A percentile compares a stretch with the other conserved stretches of the same genome.
Conservation (phyloP, 306 rosid species). For the barrel medic (Medicago truncatula) region MtrunA17r5.0-ANR NC_053048.1:46407001-46407500, state of each 20-base stretch:
- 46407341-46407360: constrained; percentile 65
- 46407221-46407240: neutral
- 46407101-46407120: neutral
- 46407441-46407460: constrained; percentile 72
- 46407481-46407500: constrained; percentile 67
- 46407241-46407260: neutral
- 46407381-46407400: constrained; percentile 67
- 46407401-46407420: constrained; percentile 68
- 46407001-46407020: neutral
- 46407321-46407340: constrained; percentile 74
- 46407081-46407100: neutral
- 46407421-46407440: constrained; percentile 63
- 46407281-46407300: neutral
- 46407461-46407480: constrained; percentile 59
- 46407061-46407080: neutral
- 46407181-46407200: neutral
- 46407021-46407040: neutral
- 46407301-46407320: constrained; percentile 60
- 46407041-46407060: neutral
- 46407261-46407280: neutral
- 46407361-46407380: constrained; percentile 54
- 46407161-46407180: neutral
- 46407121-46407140: neutral
- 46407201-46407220: neutral
- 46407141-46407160: neutral